These are phyloP conservation scores for Vigna angularis DNA, from an alignment of 306 rosid genomes.

Conservation along the genomic window DNA sequence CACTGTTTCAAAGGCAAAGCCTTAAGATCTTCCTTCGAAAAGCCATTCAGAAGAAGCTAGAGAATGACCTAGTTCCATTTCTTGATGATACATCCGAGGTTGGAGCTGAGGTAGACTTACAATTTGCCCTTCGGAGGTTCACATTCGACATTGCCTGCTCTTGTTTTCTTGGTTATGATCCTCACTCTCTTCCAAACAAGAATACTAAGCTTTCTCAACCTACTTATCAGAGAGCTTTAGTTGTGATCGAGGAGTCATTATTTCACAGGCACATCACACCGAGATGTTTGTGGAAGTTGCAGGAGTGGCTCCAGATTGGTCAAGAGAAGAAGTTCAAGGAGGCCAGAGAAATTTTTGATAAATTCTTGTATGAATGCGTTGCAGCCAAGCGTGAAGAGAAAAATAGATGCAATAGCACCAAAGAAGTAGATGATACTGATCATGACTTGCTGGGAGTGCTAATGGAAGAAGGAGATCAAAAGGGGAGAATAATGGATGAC, in stretches of 20 bases:
- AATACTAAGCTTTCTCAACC: neutral
- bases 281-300: conserved; percentile 40
- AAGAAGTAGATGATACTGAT: neutral
- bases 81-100: conserved; percentile 31
- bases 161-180: conserved; percentile 43
- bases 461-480: neutral
- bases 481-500: neutral
- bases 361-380: conserved; percentile 38
- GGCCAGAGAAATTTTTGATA: conserved; percentile 22
- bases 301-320: conserved; percentile 40
- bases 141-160: conserved; percentile 38
- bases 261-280: conserved; percentile 37
- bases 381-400: conserved; percentile 33
- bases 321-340: conserved; percentile 8
- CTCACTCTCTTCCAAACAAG: conserved; percentile 39
- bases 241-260: conserved; percentile 21
- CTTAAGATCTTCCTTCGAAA: neutral
- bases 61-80: conserved; percentile 42
- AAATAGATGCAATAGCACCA: neutral
- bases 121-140: conserved; percentile 32
- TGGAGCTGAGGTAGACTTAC: conserved; percentile 44
- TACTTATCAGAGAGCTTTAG: conserved; percentile 38
- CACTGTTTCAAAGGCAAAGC: neutral
- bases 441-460: conserved; percentile 2
- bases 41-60: conserved; percentile 39